Evolutionary conservation across 208 protist species (phyloP), one percentile per base, ranked within the genome.

Genomic region (Crithidia mellificae): DNA sequence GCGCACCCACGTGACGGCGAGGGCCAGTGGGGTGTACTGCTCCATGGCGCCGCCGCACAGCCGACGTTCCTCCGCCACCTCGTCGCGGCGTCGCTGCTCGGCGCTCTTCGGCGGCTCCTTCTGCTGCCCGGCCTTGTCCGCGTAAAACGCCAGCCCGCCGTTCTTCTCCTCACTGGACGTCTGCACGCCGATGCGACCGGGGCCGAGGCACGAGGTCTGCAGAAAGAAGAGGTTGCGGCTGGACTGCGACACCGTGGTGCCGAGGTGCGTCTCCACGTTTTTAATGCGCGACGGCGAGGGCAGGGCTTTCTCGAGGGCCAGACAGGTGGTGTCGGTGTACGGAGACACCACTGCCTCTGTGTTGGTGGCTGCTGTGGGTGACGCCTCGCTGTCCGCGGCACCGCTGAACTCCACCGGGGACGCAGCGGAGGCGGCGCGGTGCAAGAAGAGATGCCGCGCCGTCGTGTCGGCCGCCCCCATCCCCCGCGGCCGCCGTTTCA

Each of bases 21-120:
- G 58, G 44, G 77, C 87, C 50, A 94, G 70, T 22, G 89, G 89
- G 6, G 85, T 83, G 76, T 86, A 89, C 22, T 78, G 78, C 71
- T 90, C 85, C 32, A 81, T 74, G n/a, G 58, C 53, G 2, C 54
- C 73, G 8, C 78, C 75, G 64, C 78, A 84, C 41, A 73, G 59
- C 14, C 67, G 63, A 17, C 43, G 30, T 46, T 81, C 78, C 46
- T 74, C 46, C 14, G 52, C 56, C 52, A 57, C 43, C 55, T 74
- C 76, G 41, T 58, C 63, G 8, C 49, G 68, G n/a, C 61, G 68
- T 4, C 62, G 75, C 77, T 85, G 52, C 49, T 61, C 52, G 11
- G 49, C 49, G 24, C 30, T 68, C 64, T 72, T 67, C 30, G 46
- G 52, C 49, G n/a, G 20, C 29, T n/a, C 59, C 54, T 46, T 61